Conservation (phyloP, 768 basidiomycete species). For the Sistotremastrum suecicum region DNA sequence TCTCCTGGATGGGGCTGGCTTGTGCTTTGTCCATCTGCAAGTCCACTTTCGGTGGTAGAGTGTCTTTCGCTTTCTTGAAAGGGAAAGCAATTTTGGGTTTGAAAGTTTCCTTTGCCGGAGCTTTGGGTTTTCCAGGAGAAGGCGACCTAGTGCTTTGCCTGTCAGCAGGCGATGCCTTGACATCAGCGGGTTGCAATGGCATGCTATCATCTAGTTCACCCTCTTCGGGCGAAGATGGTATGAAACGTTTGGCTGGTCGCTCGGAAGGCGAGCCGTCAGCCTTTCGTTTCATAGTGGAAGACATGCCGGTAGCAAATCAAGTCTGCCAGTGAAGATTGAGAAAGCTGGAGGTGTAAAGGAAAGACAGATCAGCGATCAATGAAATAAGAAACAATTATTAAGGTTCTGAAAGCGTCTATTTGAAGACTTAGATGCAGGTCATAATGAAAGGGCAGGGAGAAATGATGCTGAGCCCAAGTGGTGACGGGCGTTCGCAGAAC, state of each 20-base stretch:
- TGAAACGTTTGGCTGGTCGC: conserved; percentile 40
- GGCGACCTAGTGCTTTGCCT: conserved; percentile 7
- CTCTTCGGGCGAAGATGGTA: conserved; percentile 60
- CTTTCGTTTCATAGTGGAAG: conserved; percentile 30
- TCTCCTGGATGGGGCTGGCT: neutral
- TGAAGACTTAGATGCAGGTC: too few relatives aligned
- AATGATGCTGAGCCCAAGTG: too few relatives aligned
- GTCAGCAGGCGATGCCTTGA: conserved; percentile 7
- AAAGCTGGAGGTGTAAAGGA: too few relatives aligned
- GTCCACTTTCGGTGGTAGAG: conserved; percentile 11
- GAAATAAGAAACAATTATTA: too few relatives aligned
- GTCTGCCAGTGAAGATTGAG: neutral
- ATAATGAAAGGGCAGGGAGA: too few relatives aligned
- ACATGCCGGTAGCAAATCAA: neutral
- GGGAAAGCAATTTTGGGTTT: conserved; percentile 52
- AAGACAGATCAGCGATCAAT: too few relatives aligned
- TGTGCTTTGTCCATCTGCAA: neutral
- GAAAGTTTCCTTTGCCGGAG: conserved; percentile 20
- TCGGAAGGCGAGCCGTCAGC: conserved; percentile 39
- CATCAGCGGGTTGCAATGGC: conserved; percentile 5
- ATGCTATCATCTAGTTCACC: conserved; percentile 62
- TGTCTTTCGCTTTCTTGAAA: conserved; percentile 39
- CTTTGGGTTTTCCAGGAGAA: conserved; percentile 20
- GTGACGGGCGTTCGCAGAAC: too few relatives aligned
- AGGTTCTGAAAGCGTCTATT: too few relatives aligned